A percentile compares a stretch with the other conserved stretches of the same genome.
These are phyloP conservation scores for Fusarium sp. DNA, from an alignment of 2,329 filamentous ascomycete genomes.

Conservation along the genomic window DNA sequence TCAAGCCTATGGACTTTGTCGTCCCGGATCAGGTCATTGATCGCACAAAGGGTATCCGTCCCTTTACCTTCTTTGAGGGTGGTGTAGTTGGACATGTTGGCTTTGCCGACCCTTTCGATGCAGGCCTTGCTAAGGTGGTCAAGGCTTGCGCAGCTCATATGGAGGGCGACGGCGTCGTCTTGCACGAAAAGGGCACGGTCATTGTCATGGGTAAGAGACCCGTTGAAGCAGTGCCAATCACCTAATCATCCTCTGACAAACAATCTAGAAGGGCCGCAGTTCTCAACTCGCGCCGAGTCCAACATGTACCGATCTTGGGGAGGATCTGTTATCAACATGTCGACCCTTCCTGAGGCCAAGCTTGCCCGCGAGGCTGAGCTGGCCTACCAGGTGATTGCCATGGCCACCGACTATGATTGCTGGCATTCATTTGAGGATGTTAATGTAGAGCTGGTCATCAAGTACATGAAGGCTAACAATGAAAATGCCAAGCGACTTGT, in stretches of 20 bases:
- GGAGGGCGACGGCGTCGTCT: conserved; percentile 82
- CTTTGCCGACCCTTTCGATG: conserved; percentile 96
- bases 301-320: conserved; percentile 96
- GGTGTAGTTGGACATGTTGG: conserved; percentile 94
- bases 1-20: conserved; percentile 96
- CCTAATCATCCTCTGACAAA: conserved; percentile 30
- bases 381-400: conserved; percentile 98
- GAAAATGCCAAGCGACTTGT: conserved; percentile 88
- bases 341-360: conserved; percentile 92
- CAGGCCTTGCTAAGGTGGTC: conserved; percentile 78
- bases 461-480: conserved; percentile 93
- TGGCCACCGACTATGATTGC: conserved; percentile 99
- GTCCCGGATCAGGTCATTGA: conserved; percentile 97
- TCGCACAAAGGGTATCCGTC: conserved; percentile 92
- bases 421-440: conserved; percentile 89
- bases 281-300: conserved; percentile 94
- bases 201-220: conserved; percentile 82
- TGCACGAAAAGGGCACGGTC: conserved; percentile 86
- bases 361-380: conserved; percentile 96
- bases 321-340: conserved; percentile 98
- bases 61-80: conserved; percentile 94
- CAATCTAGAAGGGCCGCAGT: conserved; percentile 88
- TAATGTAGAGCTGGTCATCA: conserved; percentile 96
- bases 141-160: conserved; percentile 78
- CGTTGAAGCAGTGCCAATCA: background rate